Evolutionary conservation across 257 asterid species (phyloP), one percentile per base, ranked within the genome.

Genomic region (Lycium barbarum): DNA sequence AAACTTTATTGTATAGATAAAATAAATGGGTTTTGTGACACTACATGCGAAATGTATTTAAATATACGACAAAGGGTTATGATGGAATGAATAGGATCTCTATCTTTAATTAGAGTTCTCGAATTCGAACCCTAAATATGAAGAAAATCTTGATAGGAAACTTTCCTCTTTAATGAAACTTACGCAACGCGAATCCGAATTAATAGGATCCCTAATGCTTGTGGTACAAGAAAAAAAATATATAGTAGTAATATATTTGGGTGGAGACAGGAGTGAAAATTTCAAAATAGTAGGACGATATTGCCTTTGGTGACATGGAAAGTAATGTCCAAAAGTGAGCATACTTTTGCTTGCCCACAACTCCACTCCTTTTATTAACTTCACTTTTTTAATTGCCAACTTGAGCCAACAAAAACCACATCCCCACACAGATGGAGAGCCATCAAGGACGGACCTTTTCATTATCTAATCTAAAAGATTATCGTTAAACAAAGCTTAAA

Each of bases 331-430:
- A 26, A 53, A 40, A 78, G 9, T 53, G 7, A 78, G 82, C 82
- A 78, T 53, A 65, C 65, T 78, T 78, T 78, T 53, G 82, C 82
- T 78, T 78, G 82, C 82, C 82, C 82, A 78, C 82, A 51, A 78
- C 82, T 78, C 65, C 82, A 78, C 82, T 14, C 82, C 43, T 51
- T 72, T 13, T 2, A 22, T 49, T 22, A 49, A 36, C 7, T 68
- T 66, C 2, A 6, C 14, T 53, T 74, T 76, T 51, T 76, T 6
- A 51, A 76, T 6, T 76, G 63, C 51, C 47, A 22, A 51, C 63
- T 76, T 78, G 82, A 78, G 65, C 33, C 65, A 13, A 51, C 15
- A 78, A 78, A 78, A 76, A 53, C 49, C 26, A 78, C 65, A 33
- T 14, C 49, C 63, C 82, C 49, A 26, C 47, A 53, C 3, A 22